Evolutionary conservation across 1,284 basidiomycete genomes (phyloP), one percentile per base, ranked within the genome.

Genomic region (Fistulinella cinereoalba): DNA sequence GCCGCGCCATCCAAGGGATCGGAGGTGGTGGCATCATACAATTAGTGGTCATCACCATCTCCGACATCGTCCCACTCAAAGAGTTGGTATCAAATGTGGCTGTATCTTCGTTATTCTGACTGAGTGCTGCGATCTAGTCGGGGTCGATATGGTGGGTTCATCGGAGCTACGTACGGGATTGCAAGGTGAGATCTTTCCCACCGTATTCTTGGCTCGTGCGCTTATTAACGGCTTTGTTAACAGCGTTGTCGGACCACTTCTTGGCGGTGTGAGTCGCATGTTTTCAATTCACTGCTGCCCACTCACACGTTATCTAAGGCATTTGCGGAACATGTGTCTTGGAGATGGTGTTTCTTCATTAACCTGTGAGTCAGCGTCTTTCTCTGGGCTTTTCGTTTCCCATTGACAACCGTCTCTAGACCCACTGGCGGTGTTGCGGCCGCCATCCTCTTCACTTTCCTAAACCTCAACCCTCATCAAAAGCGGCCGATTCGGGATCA

Each of bases 261-360:
- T 88, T 6, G 85, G 85, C 46, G 85, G 85, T 53, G 83, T 85
- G 61, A 69, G 81, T 68, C 19, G 12, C 31, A 1, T 46, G 3
- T 11, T 12, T 28, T 28, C 21, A 5, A 1, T 27, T 29, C 7
- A 22, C 9, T 22, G 1, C 21, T 22, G n/a, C 10, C 24, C 37
- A 21, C 51, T 40, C 43, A 52, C 23, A 38, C 15, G 9, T 44
- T 22, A 22, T 23, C 11, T 19, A 47, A 83, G 82, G 79, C 68
- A 13, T 79, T 88, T 51, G 80, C 85, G 0, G 80, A 88, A 57
- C 82, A 87, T 56, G 81, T 82, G 31, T 74, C 81, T 11, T 88
- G 85, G 85, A 69, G 85, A 71, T 88, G 85, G 85, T 86, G 82
- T 57, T 88, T 88, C 67, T 87, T 79, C 59, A 83, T 88, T 53